These are phyloP conservation scores for Pascua sp. DNA, from an alignment of 1,284 basidiomycete genomes.

Conservation along the genomic window DNA sequence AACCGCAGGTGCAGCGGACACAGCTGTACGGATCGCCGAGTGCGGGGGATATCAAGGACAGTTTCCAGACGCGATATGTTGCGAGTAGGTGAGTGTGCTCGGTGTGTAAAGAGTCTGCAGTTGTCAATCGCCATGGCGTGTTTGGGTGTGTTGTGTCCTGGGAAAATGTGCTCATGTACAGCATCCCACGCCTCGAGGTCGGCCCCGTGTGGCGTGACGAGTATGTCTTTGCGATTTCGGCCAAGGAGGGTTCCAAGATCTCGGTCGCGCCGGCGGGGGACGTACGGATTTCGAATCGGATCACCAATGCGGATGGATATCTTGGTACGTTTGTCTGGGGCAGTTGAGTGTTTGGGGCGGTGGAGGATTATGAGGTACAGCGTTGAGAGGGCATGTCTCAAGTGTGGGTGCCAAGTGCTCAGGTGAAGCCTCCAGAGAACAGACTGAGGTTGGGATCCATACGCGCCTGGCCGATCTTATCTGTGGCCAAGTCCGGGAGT, in stretches of 20 bases:
- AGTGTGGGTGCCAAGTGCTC: too few relatives aligned
- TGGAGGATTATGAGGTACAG: background rate
- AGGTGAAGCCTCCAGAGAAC: too few relatives aligned
- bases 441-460: too few relatives aligned
- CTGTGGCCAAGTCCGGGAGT: background rate
- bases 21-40: conserved; percentile 43
- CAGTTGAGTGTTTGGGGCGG: too few relatives aligned
- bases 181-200: conserved; percentile 9
- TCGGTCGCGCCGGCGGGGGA: conserved; percentile 21
- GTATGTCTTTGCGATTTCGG: conserved; percentile 44
- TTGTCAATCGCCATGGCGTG: too few relatives aligned
- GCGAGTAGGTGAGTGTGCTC: conserved; percentile 2
- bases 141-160: too few relatives aligned
- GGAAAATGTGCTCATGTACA: background rate
- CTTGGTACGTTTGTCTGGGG: conserved; percentile 26
- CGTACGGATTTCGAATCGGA: conserved; percentile 28
- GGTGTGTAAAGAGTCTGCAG: too few relatives aligned
- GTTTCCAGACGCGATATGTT: conserved; percentile 39
- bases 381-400: background rate
- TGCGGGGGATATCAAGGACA: conserved; percentile 29
- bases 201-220: conserved; percentile 25
- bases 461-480: background rate
- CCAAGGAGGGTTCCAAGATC: conserved; percentile 23
- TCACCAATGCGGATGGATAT: conserved; percentile 36
- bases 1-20: conserved; percentile 44